phyloP scores from a whole-genome alignment of 2,329 filamentous ascomycete genomes.

The Trichoderma breve region DNA sequence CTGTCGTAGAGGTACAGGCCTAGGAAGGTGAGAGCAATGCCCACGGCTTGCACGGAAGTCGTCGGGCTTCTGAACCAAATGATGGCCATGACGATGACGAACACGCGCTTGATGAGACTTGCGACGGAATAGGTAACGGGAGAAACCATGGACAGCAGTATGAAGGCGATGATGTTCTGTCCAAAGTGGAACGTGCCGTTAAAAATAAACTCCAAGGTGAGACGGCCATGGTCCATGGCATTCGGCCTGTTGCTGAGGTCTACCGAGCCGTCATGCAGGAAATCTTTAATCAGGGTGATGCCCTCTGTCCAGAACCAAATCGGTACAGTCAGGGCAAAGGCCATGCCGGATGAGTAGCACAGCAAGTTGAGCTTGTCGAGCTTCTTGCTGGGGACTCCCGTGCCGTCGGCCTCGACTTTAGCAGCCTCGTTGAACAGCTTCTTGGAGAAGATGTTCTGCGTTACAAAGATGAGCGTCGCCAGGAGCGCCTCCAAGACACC shows the following conservation, averaged over 20 bases:
- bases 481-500: slow-evolving; percentile 87
- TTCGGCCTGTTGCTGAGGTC: slow-evolving; percentile 58
- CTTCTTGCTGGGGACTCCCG: slow-evolving; percentile 65
- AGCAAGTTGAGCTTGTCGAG: slow-evolving; percentile 95
- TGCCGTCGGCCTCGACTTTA: slow-evolving; percentile 73
- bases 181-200: slow-evolving; percentile 96
- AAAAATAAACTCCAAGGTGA: slow-evolving; percentile 85
- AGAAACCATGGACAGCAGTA: slow-evolving; percentile 87
- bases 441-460: slow-evolving; percentile 98
- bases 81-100: slow-evolving; percentile 92
- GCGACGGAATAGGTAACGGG: slow-evolving; percentile 97
- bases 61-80: slow-evolving; percentile 94
- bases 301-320: slow-evolving; percentile 95
- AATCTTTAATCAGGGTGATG: slow-evolving; percentile 70
- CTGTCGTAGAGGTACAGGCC: slow-evolving; percentile 95
- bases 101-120: slow-evolving; percentile 93
- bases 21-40: slow-evolving; percentile 84
- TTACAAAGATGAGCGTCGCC: slow-evolving; percentile 92
- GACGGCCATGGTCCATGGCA: slow-evolving; percentile 71
- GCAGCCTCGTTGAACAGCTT: slow-evolving; percentile 94
- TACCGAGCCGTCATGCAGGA: slow-evolving; percentile 77
- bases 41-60: slow-evolving; percentile 75
- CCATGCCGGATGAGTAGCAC: slow-evolving; percentile 93
- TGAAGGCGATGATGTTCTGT: slow-evolving; percentile 93
- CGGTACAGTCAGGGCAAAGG: slow-evolving; percentile 81